phyloP scores from a whole-genome alignment of 2,329 filamentous ascomycete genomes.

The Ciborinia camelliae region DNA sequence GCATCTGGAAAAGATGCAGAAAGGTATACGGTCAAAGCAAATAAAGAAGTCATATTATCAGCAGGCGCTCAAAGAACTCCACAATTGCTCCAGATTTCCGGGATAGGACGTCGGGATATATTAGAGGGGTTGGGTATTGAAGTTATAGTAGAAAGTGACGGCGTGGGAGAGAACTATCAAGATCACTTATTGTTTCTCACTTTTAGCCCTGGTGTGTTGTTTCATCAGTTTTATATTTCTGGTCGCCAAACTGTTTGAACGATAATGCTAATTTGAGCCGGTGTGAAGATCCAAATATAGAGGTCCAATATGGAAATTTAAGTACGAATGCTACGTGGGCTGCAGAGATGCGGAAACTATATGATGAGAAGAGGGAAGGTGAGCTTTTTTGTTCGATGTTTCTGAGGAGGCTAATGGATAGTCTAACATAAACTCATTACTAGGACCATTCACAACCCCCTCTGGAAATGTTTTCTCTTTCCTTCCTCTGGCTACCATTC shows the following conservation, averaged over 20 bases:
- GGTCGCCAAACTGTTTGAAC: too few species aligned
- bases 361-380: constrained; percentile 18
- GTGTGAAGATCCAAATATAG: not conserved
- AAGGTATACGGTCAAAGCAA: constrained; percentile 23
- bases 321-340: constrained; percentile 18
- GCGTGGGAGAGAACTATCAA: constrained; percentile 51
- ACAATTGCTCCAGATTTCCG: constrained; percentile 50
- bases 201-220: not conserved
- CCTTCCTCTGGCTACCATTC: constrained; percentile 1
- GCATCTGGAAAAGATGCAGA: not conserved
- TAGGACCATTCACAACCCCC: constrained; percentile 18
- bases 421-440: not conserved
- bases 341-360: constrained; percentile 11
- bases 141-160: constrained; percentile 44
- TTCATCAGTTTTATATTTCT: too few species aligned
- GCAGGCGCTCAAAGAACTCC: constrained; percentile 51
- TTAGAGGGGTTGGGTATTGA: constrained; percentile 44
- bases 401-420: fast-evolving
- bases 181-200: constrained; percentile 38
- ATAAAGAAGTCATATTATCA: constrained; percentile 47
- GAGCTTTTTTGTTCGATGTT: not conserved
- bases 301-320: constrained; percentile 9
- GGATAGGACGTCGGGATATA: constrained; percentile 46
- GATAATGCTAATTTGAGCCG: not conserved
- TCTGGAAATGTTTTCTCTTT: constrained; percentile 9